phyloP scores from a whole-genome alignment of 2,329 filamentous ascomycete genomes.

The Lasiodiplodia theobromae region DNA sequence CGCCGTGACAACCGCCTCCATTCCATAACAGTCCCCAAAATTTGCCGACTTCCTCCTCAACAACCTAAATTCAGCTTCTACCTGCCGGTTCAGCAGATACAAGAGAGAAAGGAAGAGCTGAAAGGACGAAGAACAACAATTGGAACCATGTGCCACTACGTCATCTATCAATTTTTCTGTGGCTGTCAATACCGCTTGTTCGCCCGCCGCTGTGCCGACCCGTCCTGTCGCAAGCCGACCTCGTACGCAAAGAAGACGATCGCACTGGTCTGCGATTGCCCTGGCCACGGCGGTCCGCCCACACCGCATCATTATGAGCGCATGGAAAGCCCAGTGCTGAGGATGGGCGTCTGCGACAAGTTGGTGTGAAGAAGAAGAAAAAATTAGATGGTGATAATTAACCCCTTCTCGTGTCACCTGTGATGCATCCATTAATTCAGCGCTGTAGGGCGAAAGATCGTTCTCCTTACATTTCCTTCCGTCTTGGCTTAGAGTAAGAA shows the following conservation, averaged over 20 bases:
- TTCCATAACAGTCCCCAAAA: not conserved
- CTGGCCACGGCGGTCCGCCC: slow-evolving; percentile 24
- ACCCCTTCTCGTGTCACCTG: not conserved
- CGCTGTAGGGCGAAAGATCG: not conserved
- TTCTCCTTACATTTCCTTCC: not conserved
- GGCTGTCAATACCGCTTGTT: slow-evolving; percentile 26
- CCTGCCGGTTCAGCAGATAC: not conserved
- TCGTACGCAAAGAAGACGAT: slow-evolving; percentile 24
- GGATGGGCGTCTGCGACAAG: not conserved
- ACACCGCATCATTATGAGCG: slow-evolving; percentile 17
- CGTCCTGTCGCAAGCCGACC: slow-evolving; percentile 1
- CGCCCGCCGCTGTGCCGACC: slow-evolving; percentile 13
- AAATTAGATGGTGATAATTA: not conserved
- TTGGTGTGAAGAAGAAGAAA: slow-evolving; percentile 4
- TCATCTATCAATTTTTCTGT: slow-evolving; percentile 28
- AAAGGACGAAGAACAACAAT: not conserved
- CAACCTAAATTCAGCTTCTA: not conserved
- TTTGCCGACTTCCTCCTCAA: not conserved
- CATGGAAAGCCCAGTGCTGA: slow-evolving; percentile 3
- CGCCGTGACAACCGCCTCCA: not conserved
- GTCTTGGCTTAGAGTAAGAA: not conserved
- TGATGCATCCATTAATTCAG: too few species aligned
- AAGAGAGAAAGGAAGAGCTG: not conserved
- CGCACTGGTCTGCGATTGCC: slow-evolving; percentile 24
- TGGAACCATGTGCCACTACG: slow-evolving; percentile 27